Percentiles rank a stretch among this genome's conserved stretches.
Evolutionary conservation across 1,284 basidiomycete species (phyloP).

Genomic region (Sanghuangporus baumii): DNA sequence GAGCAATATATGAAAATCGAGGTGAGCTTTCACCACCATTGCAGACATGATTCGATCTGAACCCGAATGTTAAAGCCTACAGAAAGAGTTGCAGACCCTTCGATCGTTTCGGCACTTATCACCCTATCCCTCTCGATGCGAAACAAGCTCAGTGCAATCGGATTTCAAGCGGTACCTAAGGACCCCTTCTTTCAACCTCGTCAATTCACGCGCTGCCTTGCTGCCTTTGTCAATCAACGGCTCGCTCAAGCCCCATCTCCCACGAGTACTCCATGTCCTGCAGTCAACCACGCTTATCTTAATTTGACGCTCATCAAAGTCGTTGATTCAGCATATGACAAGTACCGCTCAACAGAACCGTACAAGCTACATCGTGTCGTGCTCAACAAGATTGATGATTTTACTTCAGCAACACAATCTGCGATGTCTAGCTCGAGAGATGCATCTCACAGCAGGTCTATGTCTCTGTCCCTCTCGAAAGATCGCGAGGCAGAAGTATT

Average conservation of each 20-base stretch:
- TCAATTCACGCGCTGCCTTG: constrained; percentile 41
- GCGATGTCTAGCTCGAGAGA: constrained; percentile 17
- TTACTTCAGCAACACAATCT: constrained; percentile 28
- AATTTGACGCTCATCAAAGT: constrained; percentile 43
- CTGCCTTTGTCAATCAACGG: constrained; percentile 25
- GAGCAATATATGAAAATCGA: constrained; percentile 55
- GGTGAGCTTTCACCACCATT: constrained; percentile 33
- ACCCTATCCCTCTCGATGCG: constrained; percentile 60
- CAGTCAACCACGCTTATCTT: constrained; percentile 28
- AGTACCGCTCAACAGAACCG: constrained; percentile 46
- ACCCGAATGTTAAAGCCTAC: constrained; percentile 41
- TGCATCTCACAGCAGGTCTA: constrained; percentile 3
- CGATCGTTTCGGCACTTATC: constrained; percentile 59
- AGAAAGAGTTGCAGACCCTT: constrained; percentile 67
- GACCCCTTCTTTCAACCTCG: constrained; percentile 71
- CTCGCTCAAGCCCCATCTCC: constrained; percentile 19
- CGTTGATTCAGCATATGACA: constrained; percentile 48
- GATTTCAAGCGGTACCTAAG: constrained; percentile 52
- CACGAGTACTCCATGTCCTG: constrained; percentile 24
- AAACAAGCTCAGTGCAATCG: constrained; percentile 58
- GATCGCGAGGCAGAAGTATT: constrained; percentile 12
- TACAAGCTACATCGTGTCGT: constrained; percentile 60
- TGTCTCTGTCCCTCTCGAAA: constrained; percentile 12
- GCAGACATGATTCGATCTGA: not conserved
- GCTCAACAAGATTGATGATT: constrained; percentile 43